Evolutionary conservation across 108 stramenopile species (phyloP).

Genomic region (Asterionellopsis glacialis): DNA sequence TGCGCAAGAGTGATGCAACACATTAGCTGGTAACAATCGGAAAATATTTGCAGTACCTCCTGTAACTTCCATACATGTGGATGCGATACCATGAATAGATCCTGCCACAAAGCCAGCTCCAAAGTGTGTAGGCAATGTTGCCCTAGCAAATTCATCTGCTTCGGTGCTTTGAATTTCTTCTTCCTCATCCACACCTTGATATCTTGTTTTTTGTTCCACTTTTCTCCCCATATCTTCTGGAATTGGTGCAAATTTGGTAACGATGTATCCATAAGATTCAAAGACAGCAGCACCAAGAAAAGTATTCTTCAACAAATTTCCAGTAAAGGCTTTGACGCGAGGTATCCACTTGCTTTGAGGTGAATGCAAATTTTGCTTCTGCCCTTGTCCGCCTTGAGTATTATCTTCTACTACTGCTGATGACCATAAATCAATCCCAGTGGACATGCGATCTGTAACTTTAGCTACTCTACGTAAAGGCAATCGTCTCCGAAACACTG

Average conservation of each 20-base stretch:
- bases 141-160: slow-evolving; percentile 28
- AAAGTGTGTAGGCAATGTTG: slow-evolving; percentile 38
- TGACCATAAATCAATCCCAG: slow-evolving; percentile 43
- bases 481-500: slow-evolving; percentile 5
- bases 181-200: not conserved
- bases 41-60: slow-evolving; percentile 12
- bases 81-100: slow-evolving; percentile 32
- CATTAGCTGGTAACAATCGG: slow-evolving; percentile 11
- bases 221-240: not conserved
- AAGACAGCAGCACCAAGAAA: slow-evolving; percentile 64
- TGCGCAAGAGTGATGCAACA: slow-evolving; percentile 50
- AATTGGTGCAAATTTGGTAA: slow-evolving; percentile 22
- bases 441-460: slow-evolving; percentile 54
- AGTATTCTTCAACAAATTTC: slow-evolving; percentile 44
- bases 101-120: slow-evolving; percentile 47
- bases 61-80: slow-evolving; percentile 7
- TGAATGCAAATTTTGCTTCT: too few relatives aligned
- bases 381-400: slow-evolving; percentile 1
- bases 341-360: slow-evolving; percentile 71
- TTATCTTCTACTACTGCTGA: slow-evolving; percentile 2
- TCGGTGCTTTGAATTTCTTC: slow-evolving; percentile 15
- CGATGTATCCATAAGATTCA: slow-evolving; percentile 45
- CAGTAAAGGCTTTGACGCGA: slow-evolving; percentile 55
- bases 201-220: not conserved
- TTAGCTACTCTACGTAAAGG: slow-evolving; percentile 37